Percentiles rank a stretch among this genome's conserved stretches.
Evolutionary conservation across 805 yeast genomes (phyloP).

Genomic region (Yarrowia sp.): DNA sequence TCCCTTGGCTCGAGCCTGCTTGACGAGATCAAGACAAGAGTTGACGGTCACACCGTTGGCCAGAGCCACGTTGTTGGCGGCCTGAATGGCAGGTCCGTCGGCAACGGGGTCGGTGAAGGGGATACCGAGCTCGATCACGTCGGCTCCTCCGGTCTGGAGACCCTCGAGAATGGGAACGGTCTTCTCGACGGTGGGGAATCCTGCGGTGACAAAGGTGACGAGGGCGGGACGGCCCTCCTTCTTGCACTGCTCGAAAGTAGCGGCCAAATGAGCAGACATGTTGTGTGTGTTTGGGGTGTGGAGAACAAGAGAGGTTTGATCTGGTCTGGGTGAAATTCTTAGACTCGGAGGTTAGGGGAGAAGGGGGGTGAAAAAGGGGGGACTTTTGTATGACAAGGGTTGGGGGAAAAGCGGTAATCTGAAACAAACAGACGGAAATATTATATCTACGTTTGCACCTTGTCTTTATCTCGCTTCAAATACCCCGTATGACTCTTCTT

Average conservation of each 20-base stretch:
- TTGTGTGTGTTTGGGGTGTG: conserved; percentile 18
- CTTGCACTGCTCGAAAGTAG: conserved; percentile 66
- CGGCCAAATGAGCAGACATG: conserved; percentile 64
- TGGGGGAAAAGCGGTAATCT: too few relatives aligned
- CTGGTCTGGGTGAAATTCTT: conserved; percentile 27
- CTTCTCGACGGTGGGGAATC: conserved; percentile 86
- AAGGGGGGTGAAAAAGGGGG: neutral
- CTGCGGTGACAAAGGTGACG: conserved; percentile 93
- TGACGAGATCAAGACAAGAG: conserved; percentile 72
- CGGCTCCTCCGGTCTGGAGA: conserved; percentile 94
- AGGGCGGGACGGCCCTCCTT: conserved; percentile 80
- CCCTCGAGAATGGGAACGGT: conserved; percentile 86
- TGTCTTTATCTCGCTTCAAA: neutral
- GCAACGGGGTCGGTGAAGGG: conserved; percentile 99
- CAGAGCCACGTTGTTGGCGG: conserved; percentile 77
- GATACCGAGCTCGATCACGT: conserved; percentile 90
- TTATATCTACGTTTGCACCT: neutral
- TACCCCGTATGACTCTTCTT: conserved; percentile 11
- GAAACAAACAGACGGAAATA: neutral
- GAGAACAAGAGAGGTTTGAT: conserved; percentile 19
- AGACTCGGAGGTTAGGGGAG: conserved; percentile 38
- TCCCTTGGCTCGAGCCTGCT: conserved; percentile 79
- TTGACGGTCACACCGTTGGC: conserved; percentile 79
- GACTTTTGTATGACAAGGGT: too few relatives aligned
- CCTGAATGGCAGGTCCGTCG: conserved; percentile 97